A percentile compares a stretch with the other conserved stretches of the same genome.
phyloP scores from a whole-genome alignment of 306 rosid species.

The Trifolium subterraneum region DNA sequence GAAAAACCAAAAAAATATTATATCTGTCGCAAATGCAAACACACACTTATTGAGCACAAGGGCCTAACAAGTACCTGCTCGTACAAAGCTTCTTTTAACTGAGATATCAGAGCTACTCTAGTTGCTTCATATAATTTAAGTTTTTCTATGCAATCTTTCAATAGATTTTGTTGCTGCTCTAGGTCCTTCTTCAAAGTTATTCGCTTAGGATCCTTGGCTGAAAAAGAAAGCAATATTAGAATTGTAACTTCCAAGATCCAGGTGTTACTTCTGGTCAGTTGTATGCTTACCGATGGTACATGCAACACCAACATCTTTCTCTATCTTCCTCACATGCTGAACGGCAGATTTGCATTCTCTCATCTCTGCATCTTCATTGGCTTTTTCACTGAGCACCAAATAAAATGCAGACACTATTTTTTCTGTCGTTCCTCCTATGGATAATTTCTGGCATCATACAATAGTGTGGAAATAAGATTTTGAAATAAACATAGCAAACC shows the following conservation, averaged over 20 bases:
- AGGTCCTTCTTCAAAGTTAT: conserved; percentile 71
- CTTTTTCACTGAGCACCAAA: conserved; percentile 72
- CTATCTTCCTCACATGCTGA: conserved; percentile 76
- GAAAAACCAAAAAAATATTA: conserved; percentile 24
- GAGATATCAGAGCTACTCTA: conserved; percentile 78
- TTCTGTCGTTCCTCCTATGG: conserved; percentile 85
- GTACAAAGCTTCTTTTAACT: conserved; percentile 81
- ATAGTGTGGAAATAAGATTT: conserved; percentile 20
- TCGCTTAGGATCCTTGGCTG: conserved; percentile 90
- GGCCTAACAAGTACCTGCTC: conserved; percentile 65
- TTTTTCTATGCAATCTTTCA: conserved; percentile 77
- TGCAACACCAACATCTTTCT: conserved; percentile 73
- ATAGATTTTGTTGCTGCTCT: conserved; percentile 73
- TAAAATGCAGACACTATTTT: conserved; percentile 91
- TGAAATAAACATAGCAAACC: conserved; percentile 31
- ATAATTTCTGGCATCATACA: conserved; percentile 68
- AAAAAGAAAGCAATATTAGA: conserved; percentile 51
- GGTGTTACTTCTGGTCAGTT: conserved; percentile 26
- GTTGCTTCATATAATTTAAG: conserved; percentile 74
- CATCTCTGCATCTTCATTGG: conserved; percentile 82
- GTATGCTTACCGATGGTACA: conserved; percentile 63
- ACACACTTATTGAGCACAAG: background rate
- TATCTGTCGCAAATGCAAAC: background rate
- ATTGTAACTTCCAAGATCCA: conserved; percentile 36
- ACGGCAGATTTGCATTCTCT: conserved; percentile 79